phyloP scores from a whole-genome alignment of 768 basidiomycete species.

The Rhizopogon vulgaris region DNA sequence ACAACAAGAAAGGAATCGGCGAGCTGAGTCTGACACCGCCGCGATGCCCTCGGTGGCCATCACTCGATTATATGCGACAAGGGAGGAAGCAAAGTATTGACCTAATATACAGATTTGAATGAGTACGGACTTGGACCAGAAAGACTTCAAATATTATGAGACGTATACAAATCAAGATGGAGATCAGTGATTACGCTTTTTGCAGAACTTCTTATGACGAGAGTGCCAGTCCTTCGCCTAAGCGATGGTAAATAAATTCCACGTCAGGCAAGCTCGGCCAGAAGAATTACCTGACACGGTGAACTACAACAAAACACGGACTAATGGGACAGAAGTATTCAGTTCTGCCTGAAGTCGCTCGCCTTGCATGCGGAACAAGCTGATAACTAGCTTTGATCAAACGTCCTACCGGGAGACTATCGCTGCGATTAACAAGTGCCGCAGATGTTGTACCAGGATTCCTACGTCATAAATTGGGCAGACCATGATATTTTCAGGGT shows the following conservation, averaged over 20 bases:
- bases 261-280: neutral
- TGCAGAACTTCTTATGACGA: conserved; percentile 26
- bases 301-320: conserved; percentile 20
- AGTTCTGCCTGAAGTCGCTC: neutral
- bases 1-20: too few species aligned
- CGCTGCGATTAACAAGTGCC: neutral
- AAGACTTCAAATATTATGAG: neutral
- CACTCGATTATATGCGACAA: too few species aligned
- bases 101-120: too few species aligned
- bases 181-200: neutral
- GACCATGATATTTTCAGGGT: conserved; percentile 19
- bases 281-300: conserved; percentile 16
- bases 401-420: conserved; percentile 20
- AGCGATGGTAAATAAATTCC: neutral
- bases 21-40: too few species aligned
- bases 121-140: too few species aligned
- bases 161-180: neutral
- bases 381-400: conserved; percentile 13
- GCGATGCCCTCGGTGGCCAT: too few species aligned
- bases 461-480: conserved; percentile 24
- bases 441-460: neutral
- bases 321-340: conserved; percentile 3
- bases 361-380: conserved; percentile 25
- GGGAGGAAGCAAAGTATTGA: too few species aligned
- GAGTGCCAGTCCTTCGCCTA: conserved; percentile 22